A percentile compares a stretch with the other conserved stretches of the same genome.
phyloP scores from a whole-genome alignment of 2,329 filamentous ascomycete species.

The Trichoderma oligosporum region DNA sequence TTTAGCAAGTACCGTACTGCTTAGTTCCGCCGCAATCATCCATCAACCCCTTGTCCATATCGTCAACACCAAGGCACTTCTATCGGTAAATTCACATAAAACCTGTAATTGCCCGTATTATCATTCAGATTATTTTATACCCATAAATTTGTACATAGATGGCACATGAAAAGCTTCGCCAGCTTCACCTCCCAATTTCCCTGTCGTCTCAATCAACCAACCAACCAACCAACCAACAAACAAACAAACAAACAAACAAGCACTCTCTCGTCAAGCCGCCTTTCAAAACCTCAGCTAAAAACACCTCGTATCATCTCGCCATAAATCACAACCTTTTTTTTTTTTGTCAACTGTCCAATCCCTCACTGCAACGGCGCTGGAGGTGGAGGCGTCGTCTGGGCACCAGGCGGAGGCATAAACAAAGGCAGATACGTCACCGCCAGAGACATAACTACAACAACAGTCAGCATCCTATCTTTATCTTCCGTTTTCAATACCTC shows the following conservation, averaged over 20 bases:
- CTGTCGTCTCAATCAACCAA: too few species aligned
- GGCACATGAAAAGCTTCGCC: neutral
- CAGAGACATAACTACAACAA: slow-evolving; percentile 54
- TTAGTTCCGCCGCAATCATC: too few species aligned
- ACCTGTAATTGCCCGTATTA: too few species aligned
- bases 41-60: too few species aligned
- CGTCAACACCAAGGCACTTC: too few species aligned
- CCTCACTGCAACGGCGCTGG: slow-evolving; percentile 27
- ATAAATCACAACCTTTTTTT: neutral
- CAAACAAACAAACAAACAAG: too few species aligned
- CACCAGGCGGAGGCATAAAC: slow-evolving; percentile 43
- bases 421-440: slow-evolving; percentile 49
- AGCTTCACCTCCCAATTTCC: neutral
- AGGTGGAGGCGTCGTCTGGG: slow-evolving; percentile 33
- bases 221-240: too few species aligned
- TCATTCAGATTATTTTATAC: neutral
- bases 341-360: neutral
- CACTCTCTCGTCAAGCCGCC: too few species aligned
- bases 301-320: neutral
- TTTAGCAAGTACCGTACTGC: too few species aligned
- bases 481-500: neutral
- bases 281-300: neutral
- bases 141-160: neutral
- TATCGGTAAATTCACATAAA: too few species aligned
- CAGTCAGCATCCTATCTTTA: neutral